Evolutionary conservation across 2,329 filamentous ascomycete species (phyloP).

Genomic region (Teratosphaeria pseudoeucalypti): DNA sequence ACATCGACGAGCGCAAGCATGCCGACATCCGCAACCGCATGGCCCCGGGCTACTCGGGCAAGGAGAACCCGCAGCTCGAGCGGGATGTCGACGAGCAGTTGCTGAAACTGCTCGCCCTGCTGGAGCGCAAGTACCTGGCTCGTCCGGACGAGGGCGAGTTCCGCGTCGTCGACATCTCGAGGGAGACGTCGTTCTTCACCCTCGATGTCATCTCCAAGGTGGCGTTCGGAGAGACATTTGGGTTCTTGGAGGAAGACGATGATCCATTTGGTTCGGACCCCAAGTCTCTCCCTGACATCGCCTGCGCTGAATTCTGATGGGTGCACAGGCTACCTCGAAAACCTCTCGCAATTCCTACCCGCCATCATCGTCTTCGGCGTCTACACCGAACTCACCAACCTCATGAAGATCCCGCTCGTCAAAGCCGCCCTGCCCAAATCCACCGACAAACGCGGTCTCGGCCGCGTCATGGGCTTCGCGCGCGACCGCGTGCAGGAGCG

Average conservation of each 20-base stretch:
- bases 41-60: constrained; percentile 31
- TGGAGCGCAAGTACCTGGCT: constrained; percentile 26
- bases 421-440: constrained; percentile 34
- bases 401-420: constrained; percentile 33
- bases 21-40: constrained; percentile 27
- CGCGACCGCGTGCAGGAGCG: constrained; percentile 38
- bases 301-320: not conserved
- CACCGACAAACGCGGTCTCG: constrained; percentile 36
- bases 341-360: constrained; percentile 27
- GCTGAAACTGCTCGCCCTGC: constrained; percentile 24
- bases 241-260: constrained; percentile 38
- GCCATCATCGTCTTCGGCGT: constrained; percentile 37
- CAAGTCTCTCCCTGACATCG: too few species aligned
- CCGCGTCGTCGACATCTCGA: constrained; percentile 26
- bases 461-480: constrained; percentile 33
- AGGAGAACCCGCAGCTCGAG: constrained; percentile 29
- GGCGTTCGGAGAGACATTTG: constrained; percentile 37
- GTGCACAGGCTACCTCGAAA: not conserved
- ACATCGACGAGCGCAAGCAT: constrained; percentile 29
- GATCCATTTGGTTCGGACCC: constrained; percentile 37
- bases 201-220: constrained; percentile 32
- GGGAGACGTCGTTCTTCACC: constrained; percentile 30
- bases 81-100: constrained; percentile 28
- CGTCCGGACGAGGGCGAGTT: constrained; percentile 20
- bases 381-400: constrained; percentile 32